Evolutionary conservation across 2,329 filamentous ascomycete genomes (phyloP).

Genomic region (Triangularia setosa): DNA sequence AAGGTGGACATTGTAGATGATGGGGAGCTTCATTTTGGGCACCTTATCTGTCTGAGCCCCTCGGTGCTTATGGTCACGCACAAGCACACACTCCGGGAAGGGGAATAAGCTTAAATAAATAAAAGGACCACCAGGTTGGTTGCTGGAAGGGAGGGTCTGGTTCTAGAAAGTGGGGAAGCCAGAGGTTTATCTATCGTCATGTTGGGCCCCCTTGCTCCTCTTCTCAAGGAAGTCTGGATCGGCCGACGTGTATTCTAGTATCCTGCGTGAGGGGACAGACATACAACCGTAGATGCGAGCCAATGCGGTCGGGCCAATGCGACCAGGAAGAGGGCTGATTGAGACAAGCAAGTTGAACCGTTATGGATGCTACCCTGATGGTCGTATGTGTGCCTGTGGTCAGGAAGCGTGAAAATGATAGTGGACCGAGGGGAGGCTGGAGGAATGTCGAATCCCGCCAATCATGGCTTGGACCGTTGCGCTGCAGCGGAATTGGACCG

Average conservation of each 20-base stretch:
- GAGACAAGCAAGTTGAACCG: neutral
- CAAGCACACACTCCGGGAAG: neutral
- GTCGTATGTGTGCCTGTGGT: neutral
- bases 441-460: slow-evolving; percentile 2
- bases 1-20: slow-evolving; percentile 53
- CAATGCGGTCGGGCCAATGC: neutral
- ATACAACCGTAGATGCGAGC: neutral
- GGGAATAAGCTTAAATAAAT: neutral
- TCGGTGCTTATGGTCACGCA: neutral
- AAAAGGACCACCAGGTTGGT: neutral
- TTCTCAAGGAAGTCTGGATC: neutral
- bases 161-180: neutral
- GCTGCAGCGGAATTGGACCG: slow-evolving; percentile 1
- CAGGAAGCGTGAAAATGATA: neutral
- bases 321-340: neutral
- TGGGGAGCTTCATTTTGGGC: slow-evolving; percentile 46
- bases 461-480: slow-evolving; percentile 1
- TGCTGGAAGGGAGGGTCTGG: neutral
- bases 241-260: neutral
- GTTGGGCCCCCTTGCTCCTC: neutral
- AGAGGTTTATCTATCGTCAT: slow-evolving; percentile 2
- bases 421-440: neutral
- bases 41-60: slow-evolving; percentile 12
- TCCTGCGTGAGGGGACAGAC: neutral
- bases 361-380: slow-evolving; percentile 1